A percentile compares a stretch with the other conserved stretches of the same genome.
Conservation (phyloP, 176 grass and related monocot genomes). For the Eleusine coracana region DNA sequence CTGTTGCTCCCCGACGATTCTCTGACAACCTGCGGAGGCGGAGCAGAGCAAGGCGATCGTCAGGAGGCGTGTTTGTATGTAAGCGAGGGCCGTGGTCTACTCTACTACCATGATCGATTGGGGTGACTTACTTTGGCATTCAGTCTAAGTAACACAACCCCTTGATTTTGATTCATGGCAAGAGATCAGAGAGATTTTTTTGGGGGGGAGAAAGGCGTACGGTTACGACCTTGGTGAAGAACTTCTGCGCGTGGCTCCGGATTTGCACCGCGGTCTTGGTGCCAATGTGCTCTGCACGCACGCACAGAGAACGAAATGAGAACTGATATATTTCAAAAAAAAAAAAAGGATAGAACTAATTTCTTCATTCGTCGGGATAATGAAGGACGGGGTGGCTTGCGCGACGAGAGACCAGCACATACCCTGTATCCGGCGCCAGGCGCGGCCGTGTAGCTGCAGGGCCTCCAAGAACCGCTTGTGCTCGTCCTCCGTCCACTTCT, state of each 20-base stretch:
- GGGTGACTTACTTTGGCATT: conserved; percentile 52
- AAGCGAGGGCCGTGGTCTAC: neutral
- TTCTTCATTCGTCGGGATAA: neutral
- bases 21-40: conserved; percentile 57
- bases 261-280: conserved; percentile 97
- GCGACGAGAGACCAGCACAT: neutral
- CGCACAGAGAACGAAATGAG: neutral
- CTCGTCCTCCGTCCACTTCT: conserved; percentile 94
- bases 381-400: neutral
- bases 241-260: conserved; percentile 98
- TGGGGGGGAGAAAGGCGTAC: conserved; percentile 1
- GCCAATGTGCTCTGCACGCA: conserved; percentile 73
- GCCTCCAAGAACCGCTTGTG: conserved; percentile 87
- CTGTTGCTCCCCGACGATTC: conserved; percentile 51
- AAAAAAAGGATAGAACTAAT: too few species aligned
- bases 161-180: conserved; percentile 41
- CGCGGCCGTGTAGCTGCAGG: conserved; percentile 81
- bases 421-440: conserved; percentile 96
- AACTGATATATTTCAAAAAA: too few species aligned
- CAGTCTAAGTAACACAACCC: conserved; percentile 54
- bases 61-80: neutral
- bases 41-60: conserved; percentile 18
- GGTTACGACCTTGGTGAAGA: conserved; percentile 89
- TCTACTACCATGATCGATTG: conserved; percentile 39
- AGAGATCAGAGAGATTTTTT: conserved; percentile 28